Percentiles rank a stretch among this genome's conserved stretches.
Conservation (phyloP, 2,329 filamentous ascomycete genomes). For the Trichophyton simii region DNA sequence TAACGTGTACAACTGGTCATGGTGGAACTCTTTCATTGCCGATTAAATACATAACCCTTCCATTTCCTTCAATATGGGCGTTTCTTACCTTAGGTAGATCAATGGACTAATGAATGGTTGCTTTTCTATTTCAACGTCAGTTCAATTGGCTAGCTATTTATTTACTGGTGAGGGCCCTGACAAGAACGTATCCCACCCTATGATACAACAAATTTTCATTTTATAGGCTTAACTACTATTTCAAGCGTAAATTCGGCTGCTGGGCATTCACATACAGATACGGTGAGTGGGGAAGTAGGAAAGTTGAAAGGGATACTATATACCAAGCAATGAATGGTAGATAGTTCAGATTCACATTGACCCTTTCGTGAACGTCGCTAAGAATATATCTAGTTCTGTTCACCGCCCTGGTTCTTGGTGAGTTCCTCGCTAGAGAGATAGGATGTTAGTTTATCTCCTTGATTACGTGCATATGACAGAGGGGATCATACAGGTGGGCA, state of each 20-base stretch:
- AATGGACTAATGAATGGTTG: neutral
- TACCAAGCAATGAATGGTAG: neutral
- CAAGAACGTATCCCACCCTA: neutral
- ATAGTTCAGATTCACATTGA: neutral
- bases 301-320: neutral
- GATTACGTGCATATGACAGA: neutral
- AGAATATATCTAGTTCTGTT: conserved; percentile 35
- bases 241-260: neutral
- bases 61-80: neutral
- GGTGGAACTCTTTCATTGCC: neutral
- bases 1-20: neutral
- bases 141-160: neutral
- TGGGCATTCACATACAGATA: neutral
- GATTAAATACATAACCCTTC: neutral
- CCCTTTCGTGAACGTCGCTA: neutral
- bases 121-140: neutral
- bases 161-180: no score
- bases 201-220: neutral
- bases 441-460: neutral
- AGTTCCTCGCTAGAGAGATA: conserved; percentile 53
- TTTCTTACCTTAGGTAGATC: neutral
- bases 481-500: conserved; percentile 61
- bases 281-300: conserved; percentile 1
- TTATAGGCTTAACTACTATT: neutral
- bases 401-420: conserved; percentile 58